Percentiles rank a stretch among this genome's conserved stretches.
These are phyloP conservation scores for Graphilbum fragrans DNA, from an alignment of 2,329 filamentous ascomycete genomes.

Conservation along the genomic window DNA sequence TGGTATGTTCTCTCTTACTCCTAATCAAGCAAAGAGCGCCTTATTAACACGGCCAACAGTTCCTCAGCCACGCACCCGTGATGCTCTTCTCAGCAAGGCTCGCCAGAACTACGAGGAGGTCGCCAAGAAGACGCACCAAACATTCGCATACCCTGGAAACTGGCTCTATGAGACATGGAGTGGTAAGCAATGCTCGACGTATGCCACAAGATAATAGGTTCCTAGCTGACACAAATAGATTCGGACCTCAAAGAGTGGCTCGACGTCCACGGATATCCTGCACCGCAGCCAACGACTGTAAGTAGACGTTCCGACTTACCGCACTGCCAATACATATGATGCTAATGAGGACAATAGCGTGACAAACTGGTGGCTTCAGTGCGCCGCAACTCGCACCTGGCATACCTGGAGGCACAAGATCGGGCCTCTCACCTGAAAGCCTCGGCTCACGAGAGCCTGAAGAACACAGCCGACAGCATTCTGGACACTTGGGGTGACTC, in stretches of 20 bases:
- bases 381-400: slow-evolving; percentile 79
- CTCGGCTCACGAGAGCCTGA: slow-evolving; percentile 57
- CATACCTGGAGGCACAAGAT: slow-evolving; percentile 55
- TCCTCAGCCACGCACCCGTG: slow-evolving; percentile 76
- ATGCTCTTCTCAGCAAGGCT: slow-evolving; percentile 64
- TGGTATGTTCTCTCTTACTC: slow-evolving; percentile 22
- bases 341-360: slow-evolving; percentile 34
- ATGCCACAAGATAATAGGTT: not conserved
- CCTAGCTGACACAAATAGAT: slow-evolving; percentile 29
- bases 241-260: slow-evolving; percentile 92
- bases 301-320: slow-evolving; percentile 12
- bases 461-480: slow-evolving; percentile 67
- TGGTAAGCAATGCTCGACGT: slow-evolving; percentile 13
- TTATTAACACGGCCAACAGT: slow-evolving; percentile 26
- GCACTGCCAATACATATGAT: no score
- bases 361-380: slow-evolving; percentile 83
- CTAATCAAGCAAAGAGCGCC: not conserved
- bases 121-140: slow-evolving; percentile 65
- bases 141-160: slow-evolving; percentile 77
- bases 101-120: slow-evolving; percentile 70
- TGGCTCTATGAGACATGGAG: slow-evolving; percentile 91
- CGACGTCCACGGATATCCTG: slow-evolving; percentile 74
- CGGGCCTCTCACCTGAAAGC: slow-evolving; percentile 47
- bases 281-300: slow-evolving; percentile 63
- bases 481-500: slow-evolving; percentile 84